Evolutionary conservation across 2,329 filamentous ascomycete genomes (phyloP).

Genomic region (Neopestalotiopsis rosae): DNA sequence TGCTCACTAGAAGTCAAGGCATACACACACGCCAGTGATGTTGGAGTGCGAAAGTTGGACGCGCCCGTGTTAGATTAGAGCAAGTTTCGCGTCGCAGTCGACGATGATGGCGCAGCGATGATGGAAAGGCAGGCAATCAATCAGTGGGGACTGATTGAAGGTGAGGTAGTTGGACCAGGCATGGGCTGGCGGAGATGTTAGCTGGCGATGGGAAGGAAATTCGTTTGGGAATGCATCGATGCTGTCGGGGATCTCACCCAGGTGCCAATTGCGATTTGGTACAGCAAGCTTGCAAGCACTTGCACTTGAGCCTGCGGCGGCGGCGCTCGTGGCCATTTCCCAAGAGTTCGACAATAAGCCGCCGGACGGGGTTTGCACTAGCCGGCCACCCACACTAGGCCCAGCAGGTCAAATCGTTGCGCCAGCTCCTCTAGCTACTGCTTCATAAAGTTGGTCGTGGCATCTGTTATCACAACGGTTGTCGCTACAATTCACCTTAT

Average conservation of each 20-base stretch:
- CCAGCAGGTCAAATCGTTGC: conserved; percentile 1
- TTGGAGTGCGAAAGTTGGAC: conserved; percentile 32
- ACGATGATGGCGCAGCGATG: conserved; percentile 20
- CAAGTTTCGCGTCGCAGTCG: conserved; percentile 30
- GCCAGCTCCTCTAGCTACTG: too few species aligned
- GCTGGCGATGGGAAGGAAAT: conserved; percentile 22
- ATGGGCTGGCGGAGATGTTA: conserved; percentile 39
- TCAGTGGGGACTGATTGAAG: too few species aligned
- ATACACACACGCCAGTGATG: conserved; percentile 17
- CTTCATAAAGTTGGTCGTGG: too few species aligned
- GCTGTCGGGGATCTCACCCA: conserved; percentile 35
- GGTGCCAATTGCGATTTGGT: conserved; percentile 13
- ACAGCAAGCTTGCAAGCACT: too few species aligned
- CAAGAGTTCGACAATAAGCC: too few species aligned
- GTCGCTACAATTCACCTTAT: too few species aligned
- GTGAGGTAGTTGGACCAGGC: conserved; percentile 7
- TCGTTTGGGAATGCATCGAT: conserved; percentile 29
- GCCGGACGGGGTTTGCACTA: not conserved
- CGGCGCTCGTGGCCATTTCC: too few species aligned
- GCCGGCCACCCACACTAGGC: too few species aligned
- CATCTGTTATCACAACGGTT: too few species aligned
- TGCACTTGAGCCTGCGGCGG: too few species aligned
- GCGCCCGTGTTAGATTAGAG: conserved; percentile 27
- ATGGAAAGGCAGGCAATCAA: conserved; percentile 21
- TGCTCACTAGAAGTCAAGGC: too few species aligned